These are phyloP conservation scores for Fagopyrum tataricum DNA, from an alignment of 148 eudicot genomes.

Conservation along the genomic window DNA sequence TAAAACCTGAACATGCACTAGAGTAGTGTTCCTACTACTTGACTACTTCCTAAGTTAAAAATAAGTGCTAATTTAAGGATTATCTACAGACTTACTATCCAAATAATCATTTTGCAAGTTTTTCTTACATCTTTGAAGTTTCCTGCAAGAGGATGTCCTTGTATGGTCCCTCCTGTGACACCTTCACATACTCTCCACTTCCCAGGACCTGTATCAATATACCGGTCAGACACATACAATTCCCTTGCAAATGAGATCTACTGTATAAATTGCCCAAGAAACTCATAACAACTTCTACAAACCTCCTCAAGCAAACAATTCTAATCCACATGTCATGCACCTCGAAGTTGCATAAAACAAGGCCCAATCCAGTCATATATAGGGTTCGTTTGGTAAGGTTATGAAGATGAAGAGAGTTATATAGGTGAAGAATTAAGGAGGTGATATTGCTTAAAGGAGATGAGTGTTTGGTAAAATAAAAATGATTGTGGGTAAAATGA, in stretches of 20 bases:
- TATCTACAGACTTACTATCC: not conserved
- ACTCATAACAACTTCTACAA: not conserved
- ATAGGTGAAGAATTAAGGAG: too few species aligned
- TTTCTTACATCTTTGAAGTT: slow-evolving; percentile 39
- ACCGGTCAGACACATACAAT: not conserved
- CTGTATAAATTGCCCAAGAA: not conserved
- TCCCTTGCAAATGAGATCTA: not conserved
- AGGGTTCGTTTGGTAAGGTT: too few species aligned
- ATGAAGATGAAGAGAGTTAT: too few species aligned
- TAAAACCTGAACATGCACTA: not conserved
- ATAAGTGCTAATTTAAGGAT: not conserved
- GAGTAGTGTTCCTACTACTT: not conserved
- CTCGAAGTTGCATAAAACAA: not conserved
- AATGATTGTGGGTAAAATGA: too few species aligned
- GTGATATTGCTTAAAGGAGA: too few species aligned
- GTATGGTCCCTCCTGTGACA: slow-evolving; percentile 53
- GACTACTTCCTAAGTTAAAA: not conserved
- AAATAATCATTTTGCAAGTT: slow-evolving; percentile 19
- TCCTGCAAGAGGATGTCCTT: slow-evolving; percentile 40
- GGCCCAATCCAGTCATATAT: not conserved
- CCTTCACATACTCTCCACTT: slow-evolving; percentile 41
- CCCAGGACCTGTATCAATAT: slow-evolving; percentile 39
- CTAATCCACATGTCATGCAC: not conserved
- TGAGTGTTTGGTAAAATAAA: too few species aligned
- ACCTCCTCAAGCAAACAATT: not conserved